phyloP scores from a whole-genome alignment of 441 rosid genomes.

The Mallotus repandus region DNA sequence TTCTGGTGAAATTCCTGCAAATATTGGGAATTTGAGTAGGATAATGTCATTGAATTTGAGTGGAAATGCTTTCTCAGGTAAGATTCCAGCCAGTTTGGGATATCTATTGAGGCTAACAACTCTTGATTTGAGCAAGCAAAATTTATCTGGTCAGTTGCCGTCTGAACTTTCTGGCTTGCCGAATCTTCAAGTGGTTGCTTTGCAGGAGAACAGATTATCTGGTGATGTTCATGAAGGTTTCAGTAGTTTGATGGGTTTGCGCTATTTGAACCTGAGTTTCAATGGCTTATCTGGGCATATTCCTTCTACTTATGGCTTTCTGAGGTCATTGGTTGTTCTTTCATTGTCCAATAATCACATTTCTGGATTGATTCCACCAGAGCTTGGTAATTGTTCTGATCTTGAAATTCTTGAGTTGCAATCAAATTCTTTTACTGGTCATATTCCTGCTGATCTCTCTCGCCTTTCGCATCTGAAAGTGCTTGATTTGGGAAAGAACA shows the following conservation, averaged over 20 bases:
- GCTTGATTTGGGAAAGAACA: slow-evolving; percentile 71
- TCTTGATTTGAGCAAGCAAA: slow-evolving; percentile 88
- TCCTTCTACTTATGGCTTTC: slow-evolving; percentile 74
- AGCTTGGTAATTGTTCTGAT: slow-evolving; percentile 82
- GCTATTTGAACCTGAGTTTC: slow-evolving; percentile 64
- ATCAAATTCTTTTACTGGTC: slow-evolving; percentile 59
- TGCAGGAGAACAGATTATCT: slow-evolving; percentile 75
- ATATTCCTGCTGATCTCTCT: slow-evolving; percentile 70
- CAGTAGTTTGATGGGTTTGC: slow-evolving; percentile 76
- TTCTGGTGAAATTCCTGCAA: slow-evolving; percentile 62
- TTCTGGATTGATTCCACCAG: slow-evolving; percentile 67
- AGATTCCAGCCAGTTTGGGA: slow-evolving; percentile 65
- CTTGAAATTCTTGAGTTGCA: slow-evolving; percentile 77
- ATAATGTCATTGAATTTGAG: slow-evolving; percentile 65
- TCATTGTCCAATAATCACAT: slow-evolving; percentile 72
- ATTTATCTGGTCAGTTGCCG: slow-evolving; percentile 71
- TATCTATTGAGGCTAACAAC: slow-evolving; percentile 62
- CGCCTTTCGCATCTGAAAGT: slow-evolving; percentile 49
- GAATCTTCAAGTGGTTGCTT: slow-evolving; percentile 74
- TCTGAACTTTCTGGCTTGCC: slow-evolving; percentile 81
- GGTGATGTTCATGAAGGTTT: slow-evolving; percentile 87
- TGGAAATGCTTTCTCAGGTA: slow-evolving; percentile 63
- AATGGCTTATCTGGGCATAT: slow-evolving; percentile 72
- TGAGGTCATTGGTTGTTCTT: slow-evolving; percentile 58
- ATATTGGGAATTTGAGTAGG: slow-evolving; percentile 62